A percentile compares a stretch with the other conserved stretches of the same genome.
Conservation (phyloP, 306 rosid species). For the Datisca glomerata region DNA sequence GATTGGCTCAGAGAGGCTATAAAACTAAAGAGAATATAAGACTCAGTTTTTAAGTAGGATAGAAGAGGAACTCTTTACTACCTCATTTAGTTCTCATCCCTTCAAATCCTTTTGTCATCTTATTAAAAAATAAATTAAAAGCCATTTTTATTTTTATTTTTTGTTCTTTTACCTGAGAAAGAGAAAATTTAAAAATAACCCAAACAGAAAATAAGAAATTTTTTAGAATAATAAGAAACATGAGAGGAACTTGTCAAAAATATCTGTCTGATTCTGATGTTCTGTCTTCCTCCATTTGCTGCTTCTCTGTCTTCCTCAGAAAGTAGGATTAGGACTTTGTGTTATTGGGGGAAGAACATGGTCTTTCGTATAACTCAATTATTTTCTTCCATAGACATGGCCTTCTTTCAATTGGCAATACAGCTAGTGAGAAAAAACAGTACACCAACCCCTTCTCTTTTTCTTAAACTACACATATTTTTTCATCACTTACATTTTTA, state of each 20-base stretch:
- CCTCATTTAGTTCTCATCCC: slow-evolving; percentile 36
- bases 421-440: slow-evolving; percentile 17
- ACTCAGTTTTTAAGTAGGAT: slow-evolving; percentile 27
- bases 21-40: slow-evolving; percentile 36
- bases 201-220: slow-evolving; percentile 24
- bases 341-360: slow-evolving; percentile 15
- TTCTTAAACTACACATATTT: too few relatives aligned
- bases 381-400: slow-evolving; percentile 16
- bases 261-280: slow-evolving; percentile 7
- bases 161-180: slow-evolving; percentile 13
- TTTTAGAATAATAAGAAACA: neutral
- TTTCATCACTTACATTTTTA: too few relatives aligned
- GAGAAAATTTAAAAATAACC: slow-evolving; percentile 16
- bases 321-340: slow-evolving; percentile 16
- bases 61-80: slow-evolving; percentile 20
- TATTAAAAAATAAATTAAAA: slow-evolving; percentile 8
- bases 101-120: slow-evolving; percentile 19
- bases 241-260: slow-evolving; percentile 11
- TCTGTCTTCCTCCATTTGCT: slow-evolving; percentile 26
- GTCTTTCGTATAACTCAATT: slow-evolving; percentile 8
- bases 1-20: slow-evolving; percentile 18
- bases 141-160: neutral
- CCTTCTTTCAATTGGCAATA: slow-evolving; percentile 11
- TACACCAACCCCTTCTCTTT: too few relatives aligned
- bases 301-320: slow-evolving; percentile 16